Evolutionary conservation across 139 green algal species (phyloP), one percentile per base, ranked within the genome.

Genomic region (Picochlorum sp.): DNA sequence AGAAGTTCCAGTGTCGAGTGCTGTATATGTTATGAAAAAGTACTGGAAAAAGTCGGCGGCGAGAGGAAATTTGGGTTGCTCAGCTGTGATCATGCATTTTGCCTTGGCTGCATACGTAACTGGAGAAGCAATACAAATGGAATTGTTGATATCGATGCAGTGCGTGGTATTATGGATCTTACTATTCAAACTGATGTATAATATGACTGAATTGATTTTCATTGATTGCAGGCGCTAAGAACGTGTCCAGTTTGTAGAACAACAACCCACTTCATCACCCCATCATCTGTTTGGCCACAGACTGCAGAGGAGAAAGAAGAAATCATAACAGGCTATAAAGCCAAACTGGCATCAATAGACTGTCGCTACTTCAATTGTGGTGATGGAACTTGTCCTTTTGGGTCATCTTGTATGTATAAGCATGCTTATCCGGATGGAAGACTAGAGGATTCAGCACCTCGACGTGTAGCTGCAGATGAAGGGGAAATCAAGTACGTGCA

Each of bases 391-490:
- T 93, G 82, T 62, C 83, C 85, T 10, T 92, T 94, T 76, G 55
- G 79, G 73, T 90, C 81, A 7, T 78, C 57, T 41, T 94, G 85
- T 80, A 86, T 94, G 56, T 94, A 94, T 67, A 70, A 73, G 28
- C 85, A 93, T 53, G 63, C 61, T 10, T 85, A 77, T 63, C 40
- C 16, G 0, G 83, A 91, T 52, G 85, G 85, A 1, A 49, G 55
- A 22, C 55, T 67, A 29, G 68, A 70, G 26, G 68, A 75, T 25
- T 28, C 29, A 1, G 44, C n/a, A 3, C 30, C 63, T 37, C 45
- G 68, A 14, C 12, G 29, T 25, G 63, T 61, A 14, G 68, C 57
- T n/a, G 68, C 45, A 13, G 55, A 70, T 10, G 68, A 71, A 32
- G 68, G 63, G 13, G 51, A 63, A 12, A 47, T 76, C 12, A 43